A percentile compares a stretch with the other conserved stretches of the same genome.
Conservation (phyloP, 495 filamentous ascomycete genomes). For the Penicillium goetzii region DNA sequence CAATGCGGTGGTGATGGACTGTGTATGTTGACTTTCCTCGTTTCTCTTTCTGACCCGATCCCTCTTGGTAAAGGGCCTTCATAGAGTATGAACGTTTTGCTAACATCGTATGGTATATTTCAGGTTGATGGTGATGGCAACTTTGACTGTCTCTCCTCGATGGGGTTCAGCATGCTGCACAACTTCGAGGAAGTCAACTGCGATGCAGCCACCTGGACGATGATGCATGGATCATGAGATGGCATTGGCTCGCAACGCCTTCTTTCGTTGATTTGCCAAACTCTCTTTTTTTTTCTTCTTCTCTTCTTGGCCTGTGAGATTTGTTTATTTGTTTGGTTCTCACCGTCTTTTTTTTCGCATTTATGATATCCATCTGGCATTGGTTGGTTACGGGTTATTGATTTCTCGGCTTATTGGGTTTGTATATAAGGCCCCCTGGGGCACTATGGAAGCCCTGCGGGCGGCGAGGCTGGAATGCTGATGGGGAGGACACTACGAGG, state of each 20-base stretch:
- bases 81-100: conserved; percentile 6
- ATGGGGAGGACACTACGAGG: background rate
- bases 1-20: conserved; percentile 71
- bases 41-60: background rate
- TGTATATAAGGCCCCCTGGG: background rate
- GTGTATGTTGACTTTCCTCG: conserved; percentile 55
- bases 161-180: conserved; percentile 78
- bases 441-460: background rate
- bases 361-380: conserved; percentile 42
- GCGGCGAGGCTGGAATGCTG: background rate
- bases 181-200: conserved; percentile 81
- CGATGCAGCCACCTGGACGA: conserved; percentile 69
- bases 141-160: conserved; percentile 68
- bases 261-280: conserved; percentile 15
- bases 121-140: conserved; percentile 73
- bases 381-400: conserved; percentile 18
- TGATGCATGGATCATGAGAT: conserved; percentile 48
- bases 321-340: conserved; percentile 5
- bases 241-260: conserved; percentile 10
- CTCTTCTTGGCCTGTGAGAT: conserved; percentile 9
- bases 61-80: background rate
- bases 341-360: conserved; percentile 13
- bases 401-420: conserved; percentile 10
- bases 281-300: conserved; percentile 7
- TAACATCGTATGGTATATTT: conserved; percentile 23